These are phyloP conservation scores for Cinnamomum micranthum DNA, from an alignment of 164 flowering plant species.

Conservation along the genomic window DNA sequence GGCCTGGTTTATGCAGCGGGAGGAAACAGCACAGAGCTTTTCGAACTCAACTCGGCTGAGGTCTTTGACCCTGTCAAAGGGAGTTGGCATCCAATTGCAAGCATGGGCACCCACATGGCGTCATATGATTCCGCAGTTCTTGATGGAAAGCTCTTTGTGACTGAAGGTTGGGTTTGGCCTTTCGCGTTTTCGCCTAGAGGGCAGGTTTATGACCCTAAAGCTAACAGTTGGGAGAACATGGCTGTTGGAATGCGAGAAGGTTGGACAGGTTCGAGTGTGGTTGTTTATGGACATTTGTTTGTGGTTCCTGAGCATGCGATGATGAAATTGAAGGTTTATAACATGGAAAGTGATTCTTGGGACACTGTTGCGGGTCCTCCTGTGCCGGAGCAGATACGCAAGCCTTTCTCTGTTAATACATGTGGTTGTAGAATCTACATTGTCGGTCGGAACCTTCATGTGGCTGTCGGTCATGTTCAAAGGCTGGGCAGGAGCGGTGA, in stretches of 20 bases:
- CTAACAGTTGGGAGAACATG: conserved; percentile 57
- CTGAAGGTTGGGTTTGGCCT: conserved; percentile 80
- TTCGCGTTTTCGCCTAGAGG: conserved; percentile 61
- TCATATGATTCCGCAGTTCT: conserved; percentile 62
- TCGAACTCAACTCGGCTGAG: conserved; percentile 57
- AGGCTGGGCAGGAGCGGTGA: conserved; percentile 16
- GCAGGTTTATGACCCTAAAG: conserved; percentile 53
- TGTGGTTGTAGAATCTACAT: conserved; percentile 49
- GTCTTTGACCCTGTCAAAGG: conserved; percentile 44
- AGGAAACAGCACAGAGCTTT: conserved; percentile 47
- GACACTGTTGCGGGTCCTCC: conserved; percentile 48
- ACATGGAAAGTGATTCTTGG: conserved; percentile 50
- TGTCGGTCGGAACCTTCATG: conserved; percentile 68
- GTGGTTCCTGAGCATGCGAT: conserved; percentile 63
- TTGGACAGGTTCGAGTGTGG: conserved; percentile 70
- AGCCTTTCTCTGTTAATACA: conserved; percentile 55
- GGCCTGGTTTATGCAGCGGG: conserved; percentile 65
- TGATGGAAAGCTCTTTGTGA: conserved; percentile 53
- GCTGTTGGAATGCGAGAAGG: conserved; percentile 58
- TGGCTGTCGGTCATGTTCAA: conserved; percentile 67
- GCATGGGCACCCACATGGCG: conserved; percentile 50
- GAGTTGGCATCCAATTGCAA: conserved; percentile 44
- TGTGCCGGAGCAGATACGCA: conserved; percentile 55
- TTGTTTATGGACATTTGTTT: conserved; percentile 46
- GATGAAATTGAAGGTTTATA: conserved; percentile 56